Conservation (phyloP, 106 monocot genomes). For the Cymbidium sinense region DNA sequence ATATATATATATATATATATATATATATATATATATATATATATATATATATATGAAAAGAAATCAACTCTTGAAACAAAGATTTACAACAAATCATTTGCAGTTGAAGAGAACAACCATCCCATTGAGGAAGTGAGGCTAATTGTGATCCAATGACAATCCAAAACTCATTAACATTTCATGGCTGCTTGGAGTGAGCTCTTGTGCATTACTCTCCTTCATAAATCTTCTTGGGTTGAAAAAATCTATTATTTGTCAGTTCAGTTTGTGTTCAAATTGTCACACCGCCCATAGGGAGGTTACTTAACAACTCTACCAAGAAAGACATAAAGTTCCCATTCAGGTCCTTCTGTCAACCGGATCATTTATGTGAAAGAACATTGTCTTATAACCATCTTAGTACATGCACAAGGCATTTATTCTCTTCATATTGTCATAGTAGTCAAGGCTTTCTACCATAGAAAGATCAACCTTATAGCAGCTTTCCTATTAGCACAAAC, state of each 20-base stretch:
- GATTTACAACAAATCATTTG: too few relatives aligned
- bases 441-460: slow-evolving; percentile 20
- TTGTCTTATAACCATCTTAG: slow-evolving; percentile 13
- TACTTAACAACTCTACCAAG: slow-evolving; percentile 10
- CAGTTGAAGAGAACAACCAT: slow-evolving; percentile 10
- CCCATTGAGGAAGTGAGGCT: slow-evolving; percentile 24
- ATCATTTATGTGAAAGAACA: slow-evolving; percentile 26
- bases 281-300: slow-evolving; percentile 13
- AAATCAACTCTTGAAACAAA: too few relatives aligned
- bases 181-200: slow-evolving; percentile 12
- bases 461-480: slow-evolving; percentile 9
- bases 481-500: slow-evolving; percentile 11
- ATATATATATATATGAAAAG: too few relatives aligned
- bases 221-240: slow-evolving; percentile 11
- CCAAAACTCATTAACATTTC: slow-evolving; percentile 13
- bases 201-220: slow-evolving; percentile 18
- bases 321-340: slow-evolving; percentile 8
- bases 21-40: too few relatives aligned
- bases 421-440: slow-evolving; percentile 16
- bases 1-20: too few relatives aligned
- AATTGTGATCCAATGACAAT: slow-evolving; percentile 12
- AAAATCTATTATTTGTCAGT: not conserved
- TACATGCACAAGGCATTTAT: not conserved
- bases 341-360: slow-evolving; percentile 20
- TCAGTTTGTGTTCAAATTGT: slow-evolving; percentile 14